phyloP scores from a whole-genome alignment of 2,329 filamentous ascomycete genomes.

The Colletotrichum musicola region DNA sequence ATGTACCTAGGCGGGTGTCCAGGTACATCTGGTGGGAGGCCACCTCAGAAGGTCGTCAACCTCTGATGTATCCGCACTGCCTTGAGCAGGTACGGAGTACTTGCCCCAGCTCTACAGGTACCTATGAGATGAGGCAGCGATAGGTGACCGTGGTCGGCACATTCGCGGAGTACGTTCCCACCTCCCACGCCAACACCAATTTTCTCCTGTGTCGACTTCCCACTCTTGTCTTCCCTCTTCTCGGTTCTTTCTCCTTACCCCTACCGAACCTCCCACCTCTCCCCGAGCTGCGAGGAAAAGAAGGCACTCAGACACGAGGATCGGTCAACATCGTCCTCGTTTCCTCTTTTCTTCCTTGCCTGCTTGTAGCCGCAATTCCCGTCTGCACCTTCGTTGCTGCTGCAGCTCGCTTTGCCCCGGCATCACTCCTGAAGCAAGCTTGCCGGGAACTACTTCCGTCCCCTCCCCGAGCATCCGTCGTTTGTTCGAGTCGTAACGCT shows the following conservation, averaged over 20 bases:
- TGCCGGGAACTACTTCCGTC: slow-evolving; percentile 38
- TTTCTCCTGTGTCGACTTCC: slow-evolving; percentile 42
- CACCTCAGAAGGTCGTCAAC: not conserved
- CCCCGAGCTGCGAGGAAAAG: slow-evolving; percentile 39
- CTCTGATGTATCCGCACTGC: too few species aligned
- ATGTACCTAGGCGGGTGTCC: not conserved
- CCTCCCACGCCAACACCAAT: slow-evolving; percentile 39
- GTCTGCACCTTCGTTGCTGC: slow-evolving; percentile 34
- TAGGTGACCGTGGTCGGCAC: not conserved
- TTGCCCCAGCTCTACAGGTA: not conserved
- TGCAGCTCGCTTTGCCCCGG: slow-evolving; percentile 37
- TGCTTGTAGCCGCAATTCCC: slow-evolving; percentile 36
- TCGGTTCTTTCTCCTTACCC: slow-evolving; percentile 38
- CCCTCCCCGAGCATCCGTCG: slow-evolving; percentile 38
- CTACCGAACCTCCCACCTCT: slow-evolving; percentile 34
- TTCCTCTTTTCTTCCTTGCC: slow-evolving; percentile 26
- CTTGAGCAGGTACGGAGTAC: too few species aligned
- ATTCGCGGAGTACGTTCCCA: slow-evolving; percentile 40
- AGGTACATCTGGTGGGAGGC: not conserved
- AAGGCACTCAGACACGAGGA: slow-evolving; percentile 34
- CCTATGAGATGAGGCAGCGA: not conserved
- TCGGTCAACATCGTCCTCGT: slow-evolving; percentile 34
- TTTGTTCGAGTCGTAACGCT: slow-evolving; percentile 39
- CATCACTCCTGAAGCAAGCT: slow-evolving; percentile 41
- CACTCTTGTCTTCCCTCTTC: slow-evolving; percentile 44